phyloP scores from a whole-genome alignment of 371 early-diverging fungal genomes.

The Apophysomyces ossiformis region DNA sequence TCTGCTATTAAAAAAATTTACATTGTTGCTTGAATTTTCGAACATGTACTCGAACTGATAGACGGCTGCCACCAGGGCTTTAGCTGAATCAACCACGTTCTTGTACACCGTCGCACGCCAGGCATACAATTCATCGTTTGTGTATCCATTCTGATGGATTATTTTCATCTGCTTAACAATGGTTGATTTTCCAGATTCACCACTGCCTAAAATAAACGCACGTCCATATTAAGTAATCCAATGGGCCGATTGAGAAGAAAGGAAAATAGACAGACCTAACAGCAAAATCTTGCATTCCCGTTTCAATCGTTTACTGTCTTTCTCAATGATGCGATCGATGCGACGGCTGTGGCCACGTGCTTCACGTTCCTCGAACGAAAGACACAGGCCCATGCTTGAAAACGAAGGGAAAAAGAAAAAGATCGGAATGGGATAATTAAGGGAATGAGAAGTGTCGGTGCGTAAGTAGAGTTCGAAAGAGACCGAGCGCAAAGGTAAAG shows the following conservation, averaged over 20 bases:
- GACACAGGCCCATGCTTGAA: constrained; percentile 65
- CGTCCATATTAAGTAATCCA: not conserved
- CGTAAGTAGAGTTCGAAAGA: not conserved
- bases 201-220: constrained; percentile 62
- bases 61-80: constrained; percentile 66
- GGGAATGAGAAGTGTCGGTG: not conserved
- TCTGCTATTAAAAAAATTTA: constrained; percentile 12
- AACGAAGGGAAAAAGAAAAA: constrained; percentile 1
- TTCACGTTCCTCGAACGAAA: constrained; percentile 66
- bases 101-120: constrained; percentile 77
- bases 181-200: constrained; percentile 92
- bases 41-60: constrained; percentile 54
- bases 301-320: constrained; percentile 59
- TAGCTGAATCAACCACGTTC: constrained; percentile 79
- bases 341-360: constrained; percentile 59
- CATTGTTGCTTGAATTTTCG: constrained; percentile 43
- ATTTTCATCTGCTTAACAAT: constrained; percentile 95
- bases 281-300: constrained; percentile 77
- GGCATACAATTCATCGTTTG: constrained; percentile 73
- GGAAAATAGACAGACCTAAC: constrained; percentile 48
- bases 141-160: constrained; percentile 89
- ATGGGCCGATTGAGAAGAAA: not conserved
- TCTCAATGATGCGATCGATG: constrained; percentile 66
- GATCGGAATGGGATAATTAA: constrained; percentile 4
- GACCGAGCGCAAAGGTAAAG: not conserved